A percentile compares a stretch with the other conserved stretches of the same genome.
Evolutionary conservation across 2,329 filamentous ascomycete genomes (phyloP).

Genomic region (Lojkania enalia): DNA sequence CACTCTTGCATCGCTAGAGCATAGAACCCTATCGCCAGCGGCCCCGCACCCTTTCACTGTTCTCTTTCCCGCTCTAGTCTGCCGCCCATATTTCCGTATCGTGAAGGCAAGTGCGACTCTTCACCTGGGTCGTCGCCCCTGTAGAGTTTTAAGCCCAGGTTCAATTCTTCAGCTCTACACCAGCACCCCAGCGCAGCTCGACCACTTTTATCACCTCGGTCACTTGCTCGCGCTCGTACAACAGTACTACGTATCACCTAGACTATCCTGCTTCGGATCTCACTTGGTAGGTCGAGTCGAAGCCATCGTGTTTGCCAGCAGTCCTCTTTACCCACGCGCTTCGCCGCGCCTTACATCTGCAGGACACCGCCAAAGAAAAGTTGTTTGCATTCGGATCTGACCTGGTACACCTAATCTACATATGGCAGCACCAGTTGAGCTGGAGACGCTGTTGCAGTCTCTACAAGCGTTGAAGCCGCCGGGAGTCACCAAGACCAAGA

Average conservation of each 20-base stretch:
- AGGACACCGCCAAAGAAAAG: neutral
- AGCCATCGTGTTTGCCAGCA: constrained; percentile 28
- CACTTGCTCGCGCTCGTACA: too few relatives aligned
- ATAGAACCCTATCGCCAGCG: constrained; percentile 4
- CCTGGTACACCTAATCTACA: constrained; percentile 33
- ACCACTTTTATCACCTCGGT: constrained; percentile 15
- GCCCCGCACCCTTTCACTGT: too few relatives aligned
- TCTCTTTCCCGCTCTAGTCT: too few relatives aligned
- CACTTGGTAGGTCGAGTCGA: constrained; percentile 31
- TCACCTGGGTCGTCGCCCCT: constrained; percentile 26
- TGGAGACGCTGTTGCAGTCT: constrained; percentile 87
- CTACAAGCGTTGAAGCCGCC: constrained; percentile 91
- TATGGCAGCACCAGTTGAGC: constrained; percentile 79
- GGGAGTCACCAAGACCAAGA: constrained; percentile 91
- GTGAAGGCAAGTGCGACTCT: constrained; percentile 15
- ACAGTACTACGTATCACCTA: constrained; percentile 34
- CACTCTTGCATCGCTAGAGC: neutral
- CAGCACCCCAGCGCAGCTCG: constrained; percentile 20
- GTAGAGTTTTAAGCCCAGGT: constrained; percentile 23
- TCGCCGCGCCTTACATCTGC: constrained; percentile 2
- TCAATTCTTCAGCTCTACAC: constrained; percentile 21
- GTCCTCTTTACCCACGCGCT: constrained; percentile 19
- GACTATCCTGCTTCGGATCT: constrained; percentile 25
- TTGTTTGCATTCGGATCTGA: constrained; percentile 24
- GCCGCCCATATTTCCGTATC: too few relatives aligned